Percentiles rank a stretch among this genome's conserved stretches.
phyloP scores from a whole-genome alignment of 106 monocot species.

The Acorus gramineus region DNA sequence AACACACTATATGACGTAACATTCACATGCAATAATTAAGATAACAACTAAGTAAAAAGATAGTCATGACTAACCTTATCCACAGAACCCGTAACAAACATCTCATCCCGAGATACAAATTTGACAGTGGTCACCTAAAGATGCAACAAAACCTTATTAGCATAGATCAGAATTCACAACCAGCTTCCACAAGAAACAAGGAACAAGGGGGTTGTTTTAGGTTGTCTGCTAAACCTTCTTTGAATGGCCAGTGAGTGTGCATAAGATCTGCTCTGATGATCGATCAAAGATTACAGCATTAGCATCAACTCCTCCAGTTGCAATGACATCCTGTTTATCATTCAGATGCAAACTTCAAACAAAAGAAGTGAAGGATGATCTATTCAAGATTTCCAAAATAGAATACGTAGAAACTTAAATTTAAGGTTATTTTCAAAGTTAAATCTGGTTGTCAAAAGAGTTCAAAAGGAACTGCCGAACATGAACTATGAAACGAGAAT shows the following conservation, averaged over 20 bases:
- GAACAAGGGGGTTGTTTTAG: not conserved
- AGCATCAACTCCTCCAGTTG: slow-evolving; percentile 81
- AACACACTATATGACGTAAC: too few relatives aligned
- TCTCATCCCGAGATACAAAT: slow-evolving; percentile 77
- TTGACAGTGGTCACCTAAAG: slow-evolving; percentile 83
- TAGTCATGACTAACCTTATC: slow-evolving; percentile 74
- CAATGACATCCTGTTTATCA: slow-evolving; percentile 72
- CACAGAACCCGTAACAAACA: slow-evolving; percentile 78
- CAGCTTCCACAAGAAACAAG: slow-evolving; percentile 1
- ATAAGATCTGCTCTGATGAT: slow-evolving; percentile 70
- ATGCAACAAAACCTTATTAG: not conserved
- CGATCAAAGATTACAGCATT: slow-evolving; percentile 90
- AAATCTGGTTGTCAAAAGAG: too few relatives aligned
- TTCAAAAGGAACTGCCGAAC: too few relatives aligned
- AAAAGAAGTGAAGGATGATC: not conserved
- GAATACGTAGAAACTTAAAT: too few relatives aligned
- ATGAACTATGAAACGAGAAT: too few relatives aligned
- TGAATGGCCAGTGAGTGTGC: slow-evolving; percentile 83
- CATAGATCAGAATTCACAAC: too few relatives aligned
- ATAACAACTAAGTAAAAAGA: too few relatives aligned
- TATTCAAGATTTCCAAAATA: too few relatives aligned
- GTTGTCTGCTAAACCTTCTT: slow-evolving; percentile 63
- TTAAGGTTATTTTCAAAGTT: too few relatives aligned
- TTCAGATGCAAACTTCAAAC: slow-evolving; percentile 5
- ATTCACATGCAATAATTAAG: too few relatives aligned